Base-by-base conservation (phyloP, 305 asterid species). In the Euphrasia arctica region DNA sequence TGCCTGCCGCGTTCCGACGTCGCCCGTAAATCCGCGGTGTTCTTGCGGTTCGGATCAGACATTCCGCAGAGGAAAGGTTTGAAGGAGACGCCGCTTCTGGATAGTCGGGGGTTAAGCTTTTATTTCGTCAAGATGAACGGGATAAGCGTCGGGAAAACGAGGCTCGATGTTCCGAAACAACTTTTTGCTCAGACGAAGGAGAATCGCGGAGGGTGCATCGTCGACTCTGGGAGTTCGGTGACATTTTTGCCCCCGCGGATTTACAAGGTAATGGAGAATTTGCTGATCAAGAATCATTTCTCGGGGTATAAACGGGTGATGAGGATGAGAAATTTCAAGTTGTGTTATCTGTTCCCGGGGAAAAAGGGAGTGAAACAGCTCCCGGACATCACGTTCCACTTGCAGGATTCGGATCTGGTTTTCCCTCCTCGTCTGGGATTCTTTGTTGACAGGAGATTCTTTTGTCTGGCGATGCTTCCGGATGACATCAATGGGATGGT, bases 391-490 rank as follows among this genome's bases (percentile, higher is more conserved):
- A 68, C 67, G 7, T 60, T 60, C 67, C 72, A 60, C 41, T 13
- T 68, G 14, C 67, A 60, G 43, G 67, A 51, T 36, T 47, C 66
- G 25, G 67, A 68, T 36, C 31, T 68, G 1, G 67, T 68, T 48
- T 52, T 68, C 28, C 18, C 29, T 10, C 66, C 72, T 36, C 47
- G 50, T 9, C 54, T 7, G 31, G 60, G 31, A 0, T 60, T 15
- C 22, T 18, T 18, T 2, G 14, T 7, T 2, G 39, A 34, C 5
- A 48, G 13, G 11, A 4, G 2, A 9, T 27, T 12, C 22, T 60
- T 68, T 12, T 68, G 72, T 39, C 22, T 68, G n/a, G 60, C 27
- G 14, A 67, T 9, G 14, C 22, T 18, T 18, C 22, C 22, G 22
- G 22, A 18, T 18, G 22, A 58, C 15, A 11, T 49, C 0, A 0